phyloP scores from a whole-genome alignment of 73 alveolate genomes.

The Paramecium primaurelia region DNA sequence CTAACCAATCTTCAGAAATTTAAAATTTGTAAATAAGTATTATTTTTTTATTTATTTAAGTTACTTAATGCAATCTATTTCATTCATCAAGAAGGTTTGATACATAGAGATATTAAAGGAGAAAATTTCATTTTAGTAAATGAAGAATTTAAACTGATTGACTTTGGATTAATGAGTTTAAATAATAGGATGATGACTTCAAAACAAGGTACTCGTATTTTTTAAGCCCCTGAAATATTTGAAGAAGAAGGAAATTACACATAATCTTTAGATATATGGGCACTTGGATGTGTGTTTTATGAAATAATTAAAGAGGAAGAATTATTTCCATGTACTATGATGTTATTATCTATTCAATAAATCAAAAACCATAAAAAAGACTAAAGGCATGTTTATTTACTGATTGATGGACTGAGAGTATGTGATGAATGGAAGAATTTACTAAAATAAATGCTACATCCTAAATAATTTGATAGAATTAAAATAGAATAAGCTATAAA shows the following conservation, averaged over 20 bases:
- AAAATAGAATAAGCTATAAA: not conserved
- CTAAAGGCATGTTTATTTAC: not conserved
- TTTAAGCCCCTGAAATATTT: not conserved
- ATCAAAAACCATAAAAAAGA: not conserved
- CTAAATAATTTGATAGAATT: not conserved
- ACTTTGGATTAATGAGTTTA: not conserved
- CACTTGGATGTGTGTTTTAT: not conserved
- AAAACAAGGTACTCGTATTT: not conserved
- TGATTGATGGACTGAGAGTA: not conserved
- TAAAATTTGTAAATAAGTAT: not conserved
- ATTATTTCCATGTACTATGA: not conserved
- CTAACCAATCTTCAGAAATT: not conserved
- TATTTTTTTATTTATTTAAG: not conserved
- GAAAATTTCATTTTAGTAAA: not conserved
- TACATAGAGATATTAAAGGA: not conserved
- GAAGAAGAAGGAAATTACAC: not conserved
- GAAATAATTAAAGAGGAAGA: not conserved
- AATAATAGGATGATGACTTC: not conserved
- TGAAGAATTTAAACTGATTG: not conserved
- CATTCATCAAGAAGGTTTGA: not conserved
- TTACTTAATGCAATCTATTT: not conserved
- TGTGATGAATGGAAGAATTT: not conserved
- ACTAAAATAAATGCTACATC: not conserved
- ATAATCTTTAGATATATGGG: not conserved
- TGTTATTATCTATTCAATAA: not conserved